Evolutionary conservation across 2,329 filamentous ascomycete genomes (phyloP).

Genomic region (Acephala macrosclerotiorum): DNA sequence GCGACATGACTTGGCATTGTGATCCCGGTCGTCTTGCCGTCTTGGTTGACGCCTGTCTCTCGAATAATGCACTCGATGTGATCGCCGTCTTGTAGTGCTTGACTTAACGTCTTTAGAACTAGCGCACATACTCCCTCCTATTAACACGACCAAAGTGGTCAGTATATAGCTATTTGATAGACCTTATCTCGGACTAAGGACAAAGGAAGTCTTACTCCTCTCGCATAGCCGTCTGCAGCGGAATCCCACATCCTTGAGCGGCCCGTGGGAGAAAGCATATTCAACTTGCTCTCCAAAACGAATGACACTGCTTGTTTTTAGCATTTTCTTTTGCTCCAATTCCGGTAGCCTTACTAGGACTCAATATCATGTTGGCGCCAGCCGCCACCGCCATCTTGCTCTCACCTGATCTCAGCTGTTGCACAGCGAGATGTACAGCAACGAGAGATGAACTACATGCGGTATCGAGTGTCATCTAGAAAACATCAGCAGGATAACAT

Average conservation of each 20-base stretch:
- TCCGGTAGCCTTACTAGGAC: neutral
- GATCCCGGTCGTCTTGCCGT: conserved; percentile 55
- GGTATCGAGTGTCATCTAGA: conserved; percentile 1
- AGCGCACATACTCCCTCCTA: conserved; percentile 62
- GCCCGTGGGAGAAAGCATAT: conserved; percentile 42
- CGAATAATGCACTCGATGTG: conserved; percentile 63
- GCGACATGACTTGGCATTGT: conserved; percentile 58
- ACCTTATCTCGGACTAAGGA: too few species aligned
- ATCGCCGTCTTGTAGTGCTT: conserved; percentile 65
- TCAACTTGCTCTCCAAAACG: conserved; percentile 19
- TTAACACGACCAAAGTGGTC: too few species aligned
- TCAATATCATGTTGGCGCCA: conserved; percentile 35
- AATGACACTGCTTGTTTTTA: conserved; percentile 13
- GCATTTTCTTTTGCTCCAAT: neutral
- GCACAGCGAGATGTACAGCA: conserved; percentile 16
- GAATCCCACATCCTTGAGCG: conserved; percentile 50
- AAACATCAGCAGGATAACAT: too few species aligned
- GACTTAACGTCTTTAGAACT: conserved; percentile 63
- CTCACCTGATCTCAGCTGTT: conserved; percentile 27
- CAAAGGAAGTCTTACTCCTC: conserved; percentile 46
- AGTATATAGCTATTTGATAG: too few species aligned
- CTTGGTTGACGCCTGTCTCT: conserved; percentile 56
- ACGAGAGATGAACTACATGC: neutral
- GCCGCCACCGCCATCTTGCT: conserved; percentile 27
- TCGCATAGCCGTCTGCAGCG: conserved; percentile 32